Percentiles rank a stretch among this genome's conserved stretches.
These are phyloP conservation scores for Amanita jacksonii DNA, from an alignment of 768 basidiomycete genomes.

Conservation along the genomic window DNA sequence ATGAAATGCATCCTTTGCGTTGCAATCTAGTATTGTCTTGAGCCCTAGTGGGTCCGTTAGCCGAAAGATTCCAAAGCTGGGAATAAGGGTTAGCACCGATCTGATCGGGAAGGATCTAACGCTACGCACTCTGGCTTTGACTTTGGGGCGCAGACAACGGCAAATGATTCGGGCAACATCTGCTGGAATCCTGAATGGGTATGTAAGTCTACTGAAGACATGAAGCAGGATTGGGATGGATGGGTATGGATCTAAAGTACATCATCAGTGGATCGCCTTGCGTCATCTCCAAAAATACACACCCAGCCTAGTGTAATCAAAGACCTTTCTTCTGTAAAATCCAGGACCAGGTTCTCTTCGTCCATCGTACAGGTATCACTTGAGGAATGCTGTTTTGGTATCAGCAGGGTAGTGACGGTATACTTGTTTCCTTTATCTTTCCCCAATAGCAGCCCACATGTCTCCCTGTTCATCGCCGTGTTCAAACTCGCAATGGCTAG, in stretches of 20 bases:
- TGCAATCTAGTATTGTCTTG: conserved; percentile 58
- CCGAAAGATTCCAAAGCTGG: conserved; percentile 81
- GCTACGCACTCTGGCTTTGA: conserved; percentile 58
- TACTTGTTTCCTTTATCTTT: conserved; percentile 50
- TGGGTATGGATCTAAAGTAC: conserved; percentile 76
- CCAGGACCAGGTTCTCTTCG: conserved; percentile 78
- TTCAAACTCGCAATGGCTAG: conserved; percentile 69
- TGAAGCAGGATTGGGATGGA: conserved; percentile 88
- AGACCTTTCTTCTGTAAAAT: conserved; percentile 73
- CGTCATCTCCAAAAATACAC: conserved; percentile 19
- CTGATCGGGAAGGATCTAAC: neutral
- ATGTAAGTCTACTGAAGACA: conserved; percentile 91
- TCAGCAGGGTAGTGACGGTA: conserved; percentile 70
- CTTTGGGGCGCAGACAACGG: conserved; percentile 83
- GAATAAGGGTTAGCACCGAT: conserved; percentile 6
- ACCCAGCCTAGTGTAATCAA: conserved; percentile 92
- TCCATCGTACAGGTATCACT: conserved; percentile 92
- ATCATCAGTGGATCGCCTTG: neutral
- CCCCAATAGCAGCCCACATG: conserved; percentile 81
- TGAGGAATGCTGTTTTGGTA: conserved; percentile 84
- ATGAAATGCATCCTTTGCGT: conserved; percentile 70
- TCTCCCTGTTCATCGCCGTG: conserved; percentile 72
- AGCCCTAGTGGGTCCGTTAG: conserved; percentile 84
- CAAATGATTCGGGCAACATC: conserved; percentile 88
- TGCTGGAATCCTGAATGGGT: conserved; percentile 85